These are phyloP conservation scores for Solanum sejunctum DNA, from an alignment of 257 asterid species.

Conservation along the genomic window DNA sequence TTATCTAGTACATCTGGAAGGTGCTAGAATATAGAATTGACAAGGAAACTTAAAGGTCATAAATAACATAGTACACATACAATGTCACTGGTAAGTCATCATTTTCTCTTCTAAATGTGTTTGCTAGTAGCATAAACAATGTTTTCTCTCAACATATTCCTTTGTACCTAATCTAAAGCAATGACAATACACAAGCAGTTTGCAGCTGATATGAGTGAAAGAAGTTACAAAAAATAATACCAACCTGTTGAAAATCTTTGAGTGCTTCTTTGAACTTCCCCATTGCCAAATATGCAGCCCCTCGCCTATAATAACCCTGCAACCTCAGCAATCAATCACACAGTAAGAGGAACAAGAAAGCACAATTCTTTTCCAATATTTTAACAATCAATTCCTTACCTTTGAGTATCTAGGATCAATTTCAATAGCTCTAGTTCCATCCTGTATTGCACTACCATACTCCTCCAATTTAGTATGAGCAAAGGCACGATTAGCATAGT, in stretches of 20 bases:
- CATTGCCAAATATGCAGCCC: constrained; percentile 91
- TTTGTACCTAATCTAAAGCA: not conserved
- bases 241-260: constrained; percentile 85
- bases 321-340: not conserved
- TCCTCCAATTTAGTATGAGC: constrained; percentile 95
- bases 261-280: constrained; percentile 94
- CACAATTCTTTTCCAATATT: not conserved
- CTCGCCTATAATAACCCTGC: constrained; percentile 95
- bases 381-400: constrained; percentile 21
- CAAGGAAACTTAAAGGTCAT: not conserved
- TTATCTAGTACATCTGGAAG: not conserved
- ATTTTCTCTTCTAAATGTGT: not conserved
- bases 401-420: constrained; percentile 83
- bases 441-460: constrained; percentile 95
- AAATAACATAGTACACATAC: not conserved
- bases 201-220: not conserved
- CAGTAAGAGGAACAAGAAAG: not conserved
- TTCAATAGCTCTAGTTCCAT: constrained; percentile 77
- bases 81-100: not conserved
- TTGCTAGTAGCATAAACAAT: not conserved
- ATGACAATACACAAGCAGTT: not conserved
- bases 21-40: not conserved
- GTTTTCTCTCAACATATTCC: not conserved
- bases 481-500: constrained; percentile 96
- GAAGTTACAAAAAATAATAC: not conserved